Percentiles rank a stretch among this genome's conserved stretches.
phyloP scores from a whole-genome alignment of 495 filamentous ascomycete genomes.

The Aspergillus indologenus region DNA sequence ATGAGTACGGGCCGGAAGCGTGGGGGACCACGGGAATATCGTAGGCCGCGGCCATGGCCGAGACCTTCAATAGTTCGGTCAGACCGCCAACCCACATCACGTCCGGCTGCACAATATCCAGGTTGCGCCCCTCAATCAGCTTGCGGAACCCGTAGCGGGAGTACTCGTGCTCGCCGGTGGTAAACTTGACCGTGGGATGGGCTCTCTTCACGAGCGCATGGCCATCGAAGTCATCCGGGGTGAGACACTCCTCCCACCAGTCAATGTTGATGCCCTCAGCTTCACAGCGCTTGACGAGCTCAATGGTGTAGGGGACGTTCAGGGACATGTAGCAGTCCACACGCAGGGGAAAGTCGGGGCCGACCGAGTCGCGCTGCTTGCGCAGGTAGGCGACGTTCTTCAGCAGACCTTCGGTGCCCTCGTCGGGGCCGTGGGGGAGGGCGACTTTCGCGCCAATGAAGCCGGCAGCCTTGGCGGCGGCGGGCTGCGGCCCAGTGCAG shows the following conservation, averaged over 20 bases:
- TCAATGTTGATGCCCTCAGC: conserved; percentile 80
- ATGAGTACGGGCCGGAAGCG: conserved; percentile 87
- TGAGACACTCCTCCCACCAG: conserved; percentile 95
- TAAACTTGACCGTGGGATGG: conserved; percentile 88
- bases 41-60: conserved; percentile 85
- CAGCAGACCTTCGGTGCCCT: conserved; percentile 72
- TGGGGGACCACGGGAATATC: conserved; percentile 94
- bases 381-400: conserved; percentile 88
- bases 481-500: conserved; percentile 85
- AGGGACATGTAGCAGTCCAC: conserved; percentile 97
- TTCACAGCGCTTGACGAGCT: conserved; percentile 77
- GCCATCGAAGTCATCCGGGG: conserved; percentile 85
- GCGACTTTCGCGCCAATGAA: conserved; percentile 89
- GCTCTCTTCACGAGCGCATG: conserved; percentile 84
- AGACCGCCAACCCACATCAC: conserved; percentile 96
- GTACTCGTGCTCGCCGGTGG: conserved; percentile 92
- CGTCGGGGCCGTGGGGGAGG: conserved; percentile 82
- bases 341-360: conserved; percentile 86
- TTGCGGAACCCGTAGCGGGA: conserved; percentile 91
- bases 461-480: conserved; percentile 72
- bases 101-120: conserved; percentile 92
- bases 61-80: conserved; percentile 86
- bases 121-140: conserved; percentile 83
- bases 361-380: conserved; percentile 78
- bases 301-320: conserved; percentile 87